phyloP scores from a whole-genome alignment of 305 asterid genomes.

The Vinca major region DNA sequence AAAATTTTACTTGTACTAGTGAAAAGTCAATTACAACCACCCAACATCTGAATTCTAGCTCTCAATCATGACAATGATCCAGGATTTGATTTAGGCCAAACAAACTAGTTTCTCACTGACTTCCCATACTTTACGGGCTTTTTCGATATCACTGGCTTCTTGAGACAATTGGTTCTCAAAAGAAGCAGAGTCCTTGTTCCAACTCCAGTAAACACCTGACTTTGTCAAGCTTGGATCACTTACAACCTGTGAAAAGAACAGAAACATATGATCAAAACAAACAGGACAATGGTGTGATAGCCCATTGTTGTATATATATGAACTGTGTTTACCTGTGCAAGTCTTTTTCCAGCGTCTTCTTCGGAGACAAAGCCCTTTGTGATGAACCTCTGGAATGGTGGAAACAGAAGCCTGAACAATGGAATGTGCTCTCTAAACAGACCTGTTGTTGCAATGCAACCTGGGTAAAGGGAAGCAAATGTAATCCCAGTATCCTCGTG shows the following conservation, averaged over 20 bases:
- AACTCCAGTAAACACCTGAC: slow-evolving; percentile 99
- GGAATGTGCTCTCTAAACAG: slow-evolving; percentile 84
- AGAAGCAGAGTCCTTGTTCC: slow-evolving; percentile 90
- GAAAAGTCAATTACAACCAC: slow-evolving; percentile 5
- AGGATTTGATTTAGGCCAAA: slow-evolving; percentile 28
- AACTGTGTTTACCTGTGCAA: slow-evolving; percentile 56
- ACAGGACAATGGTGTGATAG: not conserved
- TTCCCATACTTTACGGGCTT: slow-evolving; percentile 89
- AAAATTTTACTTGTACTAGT: slow-evolving; percentile 5
- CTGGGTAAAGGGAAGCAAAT: slow-evolving; percentile 86
- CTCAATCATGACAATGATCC: not conserved
- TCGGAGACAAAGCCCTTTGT: slow-evolving; percentile 92
- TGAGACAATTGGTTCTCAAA: slow-evolving; percentile 81
- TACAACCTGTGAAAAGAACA: slow-evolving; percentile 52
- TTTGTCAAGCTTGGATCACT: slow-evolving; percentile 89
- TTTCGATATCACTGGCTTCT: slow-evolving; percentile 76
- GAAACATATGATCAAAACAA: not conserved
- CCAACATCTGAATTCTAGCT: slow-evolving; percentile 4
- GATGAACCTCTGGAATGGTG: slow-evolving; percentile 82
- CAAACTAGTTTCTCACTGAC: slow-evolving; percentile 85
- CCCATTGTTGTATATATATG: too few species aligned
- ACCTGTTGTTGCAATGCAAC: slow-evolving; percentile 94
- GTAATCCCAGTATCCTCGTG: slow-evolving; percentile 71
- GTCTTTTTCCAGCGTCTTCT: slow-evolving; percentile 80
- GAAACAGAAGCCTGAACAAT: slow-evolving; percentile 77